Base-by-base conservation (phyloP, 345 rosid genomes). In the Gossypioides kirkii region DNA sequence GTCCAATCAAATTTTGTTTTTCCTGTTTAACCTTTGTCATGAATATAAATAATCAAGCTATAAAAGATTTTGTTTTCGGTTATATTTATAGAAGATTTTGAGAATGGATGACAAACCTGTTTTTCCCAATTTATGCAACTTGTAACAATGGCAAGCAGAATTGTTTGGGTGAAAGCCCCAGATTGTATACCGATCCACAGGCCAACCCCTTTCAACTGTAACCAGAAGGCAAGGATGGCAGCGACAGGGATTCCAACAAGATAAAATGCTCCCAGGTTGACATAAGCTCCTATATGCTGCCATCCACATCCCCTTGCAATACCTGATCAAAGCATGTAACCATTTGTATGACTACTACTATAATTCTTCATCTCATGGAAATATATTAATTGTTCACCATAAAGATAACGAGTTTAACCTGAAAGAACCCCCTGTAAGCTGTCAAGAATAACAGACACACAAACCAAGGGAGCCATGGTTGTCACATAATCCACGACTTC, bases 401-500 rank as follows among this genome's bases (percentile, higher is more conserved):
- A 6, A 32, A 1, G 1, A 5, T 32, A 32, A 32, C 7, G 38
- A 32, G 38, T 32, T 32, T 32, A 32, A 59, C 63, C 86, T 18
- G 76, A 74, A 46, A 83, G 61, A 0, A 78, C 75, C 6, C 73
- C 76, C 12, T 82, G 69, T 17, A 80, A 59, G 20, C 86, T 84
- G 54, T 85, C 88, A 1, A 83, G 55, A 22, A 85, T 26, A 63
- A 85, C 75, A 2, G 88, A 85, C 56, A 85, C 49, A 26, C 84
- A 81, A 18, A 79, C 69, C 52, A 85, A 50, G 62, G 88, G 83
- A 25, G 82, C 56, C 73, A 85, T 78, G 49, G 65, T 70, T 2
- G 82, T 71, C 73, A 81, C 83, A 71, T 81, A 85, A 76, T 85
- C 76, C 32, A 85, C 84, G 14, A 83, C 86, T 63, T 75, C 74